These are phyloP conservation scores for Alternaria postmessia DNA, from an alignment of 2,329 filamentous ascomycete genomes.

Conservation along the genomic window DNA sequence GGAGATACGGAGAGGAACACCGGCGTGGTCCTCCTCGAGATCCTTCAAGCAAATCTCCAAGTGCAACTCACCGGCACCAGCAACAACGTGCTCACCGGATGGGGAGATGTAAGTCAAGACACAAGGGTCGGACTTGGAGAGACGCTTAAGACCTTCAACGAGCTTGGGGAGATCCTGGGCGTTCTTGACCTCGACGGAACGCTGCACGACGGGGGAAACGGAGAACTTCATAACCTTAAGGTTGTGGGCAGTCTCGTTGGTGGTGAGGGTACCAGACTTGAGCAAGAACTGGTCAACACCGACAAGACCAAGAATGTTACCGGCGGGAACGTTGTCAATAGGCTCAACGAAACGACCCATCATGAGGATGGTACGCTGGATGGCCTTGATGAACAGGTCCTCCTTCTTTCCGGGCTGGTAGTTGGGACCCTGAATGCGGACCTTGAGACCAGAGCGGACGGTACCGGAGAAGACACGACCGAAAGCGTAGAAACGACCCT, in stretches of 20 bases:
- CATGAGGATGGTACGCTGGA: conserved; percentile 99
- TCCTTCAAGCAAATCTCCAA: conserved; percentile 99
- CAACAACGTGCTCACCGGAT: conserved; percentile 98
- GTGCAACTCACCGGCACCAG: conserved; percentile 98
- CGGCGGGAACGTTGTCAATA: conserved; percentile 97
- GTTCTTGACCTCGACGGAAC: conserved; percentile 99
- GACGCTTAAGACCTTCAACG: conserved; percentile 99
- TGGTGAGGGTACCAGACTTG: conserved; percentile 99
- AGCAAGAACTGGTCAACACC: conserved; percentile 99
- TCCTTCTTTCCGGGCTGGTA: conserved; percentile 98
- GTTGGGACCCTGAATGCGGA: conserved; percentile 99
- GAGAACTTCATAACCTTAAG: conserved; percentile 99
- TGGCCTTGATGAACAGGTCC: conserved; percentile 98
- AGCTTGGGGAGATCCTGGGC: conserved; percentile 99
- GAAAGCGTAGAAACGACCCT: conserved; percentile 99
- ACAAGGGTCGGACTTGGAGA: conserved; percentile 99
- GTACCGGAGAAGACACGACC: conserved; percentile 99
- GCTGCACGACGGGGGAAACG: conserved; percentile 97
- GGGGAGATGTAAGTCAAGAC: conserved; percentile 88
- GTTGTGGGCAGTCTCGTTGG: conserved; percentile 97
- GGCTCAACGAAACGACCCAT: conserved; percentile 99
- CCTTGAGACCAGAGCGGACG: conserved; percentile 96
- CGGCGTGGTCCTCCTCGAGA: conserved; percentile 98
- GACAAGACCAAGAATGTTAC: conserved; percentile 99
- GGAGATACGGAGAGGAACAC: conserved; percentile 96